Evolutionary conservation across 345 rosid species (phyloP).

Genomic region (Fremontodendron californicum): DNA sequence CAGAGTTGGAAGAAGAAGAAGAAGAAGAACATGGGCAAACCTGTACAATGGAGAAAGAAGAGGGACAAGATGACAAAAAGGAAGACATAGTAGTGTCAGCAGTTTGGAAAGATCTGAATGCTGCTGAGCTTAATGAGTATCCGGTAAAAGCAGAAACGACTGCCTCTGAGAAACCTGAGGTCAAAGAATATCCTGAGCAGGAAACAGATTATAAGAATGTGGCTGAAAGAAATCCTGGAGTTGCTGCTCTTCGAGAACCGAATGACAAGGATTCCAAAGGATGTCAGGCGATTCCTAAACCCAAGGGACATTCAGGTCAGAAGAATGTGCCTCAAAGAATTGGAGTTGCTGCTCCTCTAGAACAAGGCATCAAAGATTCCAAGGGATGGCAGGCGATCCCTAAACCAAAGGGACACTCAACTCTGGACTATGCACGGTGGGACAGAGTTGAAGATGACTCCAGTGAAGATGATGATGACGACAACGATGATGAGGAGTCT

Average conservation of each 20-base stretch:
- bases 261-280: slow-evolving; percentile 45
- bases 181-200: slow-evolving; percentile 23
- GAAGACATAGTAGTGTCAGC: slow-evolving; percentile 21
- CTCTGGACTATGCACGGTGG: slow-evolving; percentile 88
- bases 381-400: slow-evolving; percentile 92
- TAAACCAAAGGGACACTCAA: slow-evolving; percentile 92
- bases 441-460: slow-evolving; percentile 73
- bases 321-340: slow-evolving; percentile 25
- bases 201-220: slow-evolving; percentile 17
- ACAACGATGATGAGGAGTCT: slow-evolving; percentile 53
- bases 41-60: slow-evolving; percentile 12
- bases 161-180: slow-evolving; percentile 27
- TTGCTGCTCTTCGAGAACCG: slow-evolving; percentile 23
- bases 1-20: slow-evolving; percentile 76
- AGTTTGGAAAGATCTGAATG: slow-evolving; percentile 24
- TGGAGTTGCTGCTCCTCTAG: slow-evolving; percentile 25
- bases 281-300: slow-evolving; percentile 77
- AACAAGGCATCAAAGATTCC: slow-evolving; percentile 39
- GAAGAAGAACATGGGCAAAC: slow-evolving; percentile 16
- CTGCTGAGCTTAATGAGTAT: slow-evolving; percentile 12
- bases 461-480: slow-evolving; percentile 72
- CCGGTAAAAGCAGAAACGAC: slow-evolving; percentile 23
- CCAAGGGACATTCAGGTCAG: slow-evolving; percentile 59
- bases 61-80: slow-evolving; percentile 6
- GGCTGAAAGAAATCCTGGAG: slow-evolving; percentile 26